A percentile compares a stretch with the other conserved stretches of the same genome.
Conservation (phyloP, 306 rosid genomes). For the Sesbania bispinosa region DNA sequence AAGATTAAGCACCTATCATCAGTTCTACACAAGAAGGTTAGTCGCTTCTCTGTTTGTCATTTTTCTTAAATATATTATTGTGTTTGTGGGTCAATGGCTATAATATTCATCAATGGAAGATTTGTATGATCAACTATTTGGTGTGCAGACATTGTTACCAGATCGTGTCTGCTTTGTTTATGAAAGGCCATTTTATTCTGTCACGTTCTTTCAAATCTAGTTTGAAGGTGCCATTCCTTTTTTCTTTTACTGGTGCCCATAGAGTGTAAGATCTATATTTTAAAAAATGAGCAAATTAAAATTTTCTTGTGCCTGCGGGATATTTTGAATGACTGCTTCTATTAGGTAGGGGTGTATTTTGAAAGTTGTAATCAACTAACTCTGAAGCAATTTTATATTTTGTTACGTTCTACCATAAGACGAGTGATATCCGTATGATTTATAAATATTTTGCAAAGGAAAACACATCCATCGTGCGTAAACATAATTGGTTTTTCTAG, state of each 20-base stretch:
- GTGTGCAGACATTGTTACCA: background rate
- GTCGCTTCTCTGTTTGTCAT: slow-evolving; percentile 9
- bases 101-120: background rate
- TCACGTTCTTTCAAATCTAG: background rate
- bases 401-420: background rate
- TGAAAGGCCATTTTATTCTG: background rate
- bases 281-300: background rate
- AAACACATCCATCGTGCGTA: background rate
- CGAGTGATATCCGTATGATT: background rate
- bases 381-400: background rate
- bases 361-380: background rate
- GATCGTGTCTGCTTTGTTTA: background rate
- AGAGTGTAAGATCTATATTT: background rate
- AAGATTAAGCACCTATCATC: slow-evolving; percentile 83
- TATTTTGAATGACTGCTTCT: background rate
- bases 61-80: background rate
- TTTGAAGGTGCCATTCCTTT: background rate
- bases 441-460: background rate
- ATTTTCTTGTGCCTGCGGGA: background rate
- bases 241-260: background rate
- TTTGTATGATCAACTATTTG: background rate
- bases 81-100: background rate
- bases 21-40: slow-evolving; percentile 83
- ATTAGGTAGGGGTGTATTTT: background rate
- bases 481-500: background rate